These are phyloP conservation scores for Aspergillus nomiae DNA, from an alignment of 2,329 filamentous ascomycete genomes.

Conservation along the genomic window DNA sequence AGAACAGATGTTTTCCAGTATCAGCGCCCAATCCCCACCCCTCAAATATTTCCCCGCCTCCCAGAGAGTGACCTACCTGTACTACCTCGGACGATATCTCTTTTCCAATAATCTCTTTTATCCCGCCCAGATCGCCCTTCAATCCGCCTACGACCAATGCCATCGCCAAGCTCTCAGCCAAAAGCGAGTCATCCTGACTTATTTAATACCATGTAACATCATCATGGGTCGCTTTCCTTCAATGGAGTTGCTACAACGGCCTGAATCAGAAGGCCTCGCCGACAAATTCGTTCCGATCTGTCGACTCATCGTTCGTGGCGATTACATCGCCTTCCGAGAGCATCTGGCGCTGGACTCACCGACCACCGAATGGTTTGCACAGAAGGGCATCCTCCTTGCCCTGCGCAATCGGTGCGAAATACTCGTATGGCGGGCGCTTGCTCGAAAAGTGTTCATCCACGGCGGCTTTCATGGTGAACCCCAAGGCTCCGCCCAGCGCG, in stretches of 20 bases:
- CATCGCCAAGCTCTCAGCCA: conserved; percentile 63
- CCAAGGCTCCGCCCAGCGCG: conserved; percentile 44
- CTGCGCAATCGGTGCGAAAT: conserved; percentile 77
- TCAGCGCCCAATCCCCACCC: conserved; percentile 79
- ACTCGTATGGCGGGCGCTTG: conserved; percentile 80
- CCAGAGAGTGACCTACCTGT: conserved; percentile 88
- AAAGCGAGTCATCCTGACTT: conserved; percentile 76
- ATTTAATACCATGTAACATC: conserved; percentile 80
- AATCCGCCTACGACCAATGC: conserved; percentile 79
- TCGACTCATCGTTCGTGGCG: conserved; percentile 69
- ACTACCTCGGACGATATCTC: conserved; percentile 89
- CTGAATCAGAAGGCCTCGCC: conserved; percentile 67
- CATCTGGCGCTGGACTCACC: conserved; percentile 59
- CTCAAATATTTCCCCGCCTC: conserved; percentile 79
- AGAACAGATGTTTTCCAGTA: conserved; percentile 86
- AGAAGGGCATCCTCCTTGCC: conserved; percentile 73
- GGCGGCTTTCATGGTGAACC: conserved; percentile 68
- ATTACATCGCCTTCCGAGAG: conserved; percentile 72
- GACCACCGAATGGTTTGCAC: conserved; percentile 72
- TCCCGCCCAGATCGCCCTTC: conserved; percentile 72
- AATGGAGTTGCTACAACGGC: conserved; percentile 63
- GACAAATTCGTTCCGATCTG: conserved; percentile 74
- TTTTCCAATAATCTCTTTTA: conserved; percentile 83
- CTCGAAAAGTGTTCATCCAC: conserved; percentile 75
- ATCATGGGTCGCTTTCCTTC: conserved; percentile 83